Evolutionary conservation across 805 yeast genomes (phyloP), one percentile per base, ranked within the genome.

Genomic region (Cyberlindnera mrakii): DNA sequence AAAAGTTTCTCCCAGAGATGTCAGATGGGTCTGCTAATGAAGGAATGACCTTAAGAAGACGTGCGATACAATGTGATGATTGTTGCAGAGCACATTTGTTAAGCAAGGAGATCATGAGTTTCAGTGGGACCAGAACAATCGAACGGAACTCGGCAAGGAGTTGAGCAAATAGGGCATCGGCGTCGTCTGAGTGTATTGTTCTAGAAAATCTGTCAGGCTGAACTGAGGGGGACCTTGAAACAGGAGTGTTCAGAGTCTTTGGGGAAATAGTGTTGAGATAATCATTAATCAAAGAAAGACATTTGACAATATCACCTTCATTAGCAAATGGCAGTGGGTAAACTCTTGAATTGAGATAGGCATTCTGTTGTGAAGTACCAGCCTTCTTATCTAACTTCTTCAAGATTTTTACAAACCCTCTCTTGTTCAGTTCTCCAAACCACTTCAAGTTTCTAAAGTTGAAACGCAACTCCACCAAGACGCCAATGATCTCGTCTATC

Each of bases 401-500:
- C 57, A 91, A 69, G 50, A 91, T 91, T 66, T 90, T 90, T 42
- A 80, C 75, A 53, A 89, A 85, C 0, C 96, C 98, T 47, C 95
- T 79, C 58, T 84, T 86, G 68, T 90, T 90, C 54, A 90, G 76
- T 58, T 91, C 97, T 19, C 95, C 95, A 61, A 77, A 90, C 96
- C 97, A 91, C 61, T 86, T 89, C 58, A 90, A 70, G 62, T 89
- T 89, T 44, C 96, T 72, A 48, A 85, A 77, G 46, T 79, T 78
- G 15, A 83, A 72, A 37, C 96, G 73, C 42, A 88, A 68, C 60
- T 89, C 96, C 18, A 88, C 68, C 32, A 90, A 65, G 16, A 88
- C 81, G 18, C 77, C 78, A 27, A 78, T 63, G 30, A 83, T 66
- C 52, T 84, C 90, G 39, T 78, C 82, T 2, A 71, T 43, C 25